Evolutionary conservation across 2,329 filamentous ascomycete species (phyloP), one percentile per base, ranked within the genome.

Genomic region (Cercospora beticola): DNA sequence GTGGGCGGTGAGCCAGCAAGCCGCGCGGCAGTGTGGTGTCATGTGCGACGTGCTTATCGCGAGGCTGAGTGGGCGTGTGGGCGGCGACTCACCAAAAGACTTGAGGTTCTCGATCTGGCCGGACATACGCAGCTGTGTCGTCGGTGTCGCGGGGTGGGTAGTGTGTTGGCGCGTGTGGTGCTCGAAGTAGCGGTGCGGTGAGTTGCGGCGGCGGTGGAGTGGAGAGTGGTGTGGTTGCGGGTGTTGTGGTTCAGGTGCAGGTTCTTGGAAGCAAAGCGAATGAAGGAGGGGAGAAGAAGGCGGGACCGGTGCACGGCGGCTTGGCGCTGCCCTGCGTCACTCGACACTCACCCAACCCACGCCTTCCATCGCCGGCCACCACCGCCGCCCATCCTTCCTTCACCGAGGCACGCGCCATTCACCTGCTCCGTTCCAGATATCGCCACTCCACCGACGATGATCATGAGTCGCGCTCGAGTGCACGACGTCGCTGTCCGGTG

Each of bases 41-140:
- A 31, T 57, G 62, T 46, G 57, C 52, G 68, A 52, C 36, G 59
- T 65, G 70, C 68, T 70, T 70, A 70, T 73, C 71, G 59, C 54
- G 70, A 68, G 68, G 68, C 68, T 67, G 67, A 64, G 67, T 31
- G 52, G 52, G 64, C 40, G 52, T 52, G 56, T 52, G 12, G 31
- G 40, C 54, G 58, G 61, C 63, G 56, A 69, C 71, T 69, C 67
- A 72, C 72, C 72, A 64, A 72, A 72, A 67, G 72, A 70, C 69
- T 74, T 72, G 68, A 74, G 72, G 70, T 74, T 74, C 63, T 74
- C 71, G 70, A 74, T 73, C 62, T 68, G 66, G 56, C 54, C 67
- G 65, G 71, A 71, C 72, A 72, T 72, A 71, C 65, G 70, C 65
- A 66, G 67, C 69, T 68, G 67, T 65, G 67, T 52, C 60, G 58